Evolutionary conservation across 1,139 yeast species (phyloP).

Genomic region (Suhomyces guaymorum): DNA sequence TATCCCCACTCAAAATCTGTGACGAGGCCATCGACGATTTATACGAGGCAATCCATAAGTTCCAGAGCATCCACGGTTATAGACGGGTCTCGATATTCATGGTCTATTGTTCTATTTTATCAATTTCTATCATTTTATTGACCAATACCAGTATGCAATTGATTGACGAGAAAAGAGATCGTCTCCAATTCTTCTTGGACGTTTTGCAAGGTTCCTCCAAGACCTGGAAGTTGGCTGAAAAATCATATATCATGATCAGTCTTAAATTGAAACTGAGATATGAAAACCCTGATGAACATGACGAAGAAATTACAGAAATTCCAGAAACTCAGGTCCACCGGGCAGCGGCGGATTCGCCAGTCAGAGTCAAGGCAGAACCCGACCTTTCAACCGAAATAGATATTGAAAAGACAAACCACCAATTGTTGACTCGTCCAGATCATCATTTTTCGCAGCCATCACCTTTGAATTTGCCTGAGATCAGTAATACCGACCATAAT

Average conservation of each 20-base stretch:
- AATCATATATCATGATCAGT: conserved; percentile 44
- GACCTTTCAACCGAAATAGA: background rate
- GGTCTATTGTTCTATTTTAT: conserved; percentile 49
- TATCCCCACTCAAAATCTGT: conserved; percentile 30
- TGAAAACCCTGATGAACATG: conserved; percentile 15
- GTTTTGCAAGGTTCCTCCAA: conserved; percentile 41
- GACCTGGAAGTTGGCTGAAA: conserved; percentile 53
- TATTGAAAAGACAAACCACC: conserved; percentile 8
- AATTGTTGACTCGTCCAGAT: conserved; percentile 5
- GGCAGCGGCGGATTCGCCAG: background rate
- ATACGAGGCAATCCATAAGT: conserved; percentile 38
- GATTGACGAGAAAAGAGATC: conserved; percentile 28
- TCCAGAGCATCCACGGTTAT: conserved; percentile 42
- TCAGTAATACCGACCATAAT: no score
- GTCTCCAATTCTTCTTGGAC: conserved; percentile 40
- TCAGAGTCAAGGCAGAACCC: no score
- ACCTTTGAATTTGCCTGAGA: background rate
- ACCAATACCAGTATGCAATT: conserved; percentile 33
- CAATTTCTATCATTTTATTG: conserved; percentile 46
- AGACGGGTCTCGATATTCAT: conserved; percentile 47
- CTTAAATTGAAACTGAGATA: conserved; percentile 29
- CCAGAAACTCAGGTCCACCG: background rate
- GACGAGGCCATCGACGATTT: conserved; percentile 45
- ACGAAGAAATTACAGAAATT: conserved; percentile 4
- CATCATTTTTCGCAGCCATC: background rate